Evolutionary conservation across 352 stramenopile genomes (phyloP), one percentile per base, ranked within the genome.

Genomic region (Globisporangium perplexum): DNA sequence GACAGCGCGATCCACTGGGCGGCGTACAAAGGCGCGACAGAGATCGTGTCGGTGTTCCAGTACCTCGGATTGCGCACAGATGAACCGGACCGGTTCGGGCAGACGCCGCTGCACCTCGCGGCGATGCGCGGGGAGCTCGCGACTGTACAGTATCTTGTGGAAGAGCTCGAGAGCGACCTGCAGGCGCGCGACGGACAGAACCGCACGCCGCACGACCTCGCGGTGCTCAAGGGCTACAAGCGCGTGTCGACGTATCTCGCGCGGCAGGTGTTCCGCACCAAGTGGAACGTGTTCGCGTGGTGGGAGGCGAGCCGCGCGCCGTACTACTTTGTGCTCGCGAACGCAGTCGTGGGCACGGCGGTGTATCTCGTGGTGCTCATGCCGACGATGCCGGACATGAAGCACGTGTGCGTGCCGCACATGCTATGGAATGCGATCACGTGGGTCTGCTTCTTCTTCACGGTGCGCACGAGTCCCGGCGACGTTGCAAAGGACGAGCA

Each of bases 1-100:
- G 84, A 95, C 59, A 92, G 73, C 8, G 79, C 83, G 18, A 83
- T 95, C 30, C 84, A 95, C 61, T 95, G 84, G 84, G 82, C 80
- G 0, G 84, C 84, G 47, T 95, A 95, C 67, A 92, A 95, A 57
- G 84, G 82, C 39, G 74, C 71, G 54, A 88, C 76, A 5, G 82
- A 93, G 62, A 89, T 93, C 47, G 71, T 95, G 8, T 79, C 76
- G 3, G 76, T 93, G 8, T 93, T 90, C 54, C 81, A 93, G 67
- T 89, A 93, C 47, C 57, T 93, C 4, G 71, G 82, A 36, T 65
- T 93, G 41, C 78, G 66, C 24, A 81, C 72, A 0, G 77, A 90
- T 52, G 66, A 58, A 7, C 71, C 76, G 10, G 84, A 95, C 43
- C 63, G 66, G 1, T 95, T 82, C 52, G 82, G 84, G 1, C 83